phyloP scores from a whole-genome alignment of 345 rosid genomes.

The Acer saccharum region DNA sequence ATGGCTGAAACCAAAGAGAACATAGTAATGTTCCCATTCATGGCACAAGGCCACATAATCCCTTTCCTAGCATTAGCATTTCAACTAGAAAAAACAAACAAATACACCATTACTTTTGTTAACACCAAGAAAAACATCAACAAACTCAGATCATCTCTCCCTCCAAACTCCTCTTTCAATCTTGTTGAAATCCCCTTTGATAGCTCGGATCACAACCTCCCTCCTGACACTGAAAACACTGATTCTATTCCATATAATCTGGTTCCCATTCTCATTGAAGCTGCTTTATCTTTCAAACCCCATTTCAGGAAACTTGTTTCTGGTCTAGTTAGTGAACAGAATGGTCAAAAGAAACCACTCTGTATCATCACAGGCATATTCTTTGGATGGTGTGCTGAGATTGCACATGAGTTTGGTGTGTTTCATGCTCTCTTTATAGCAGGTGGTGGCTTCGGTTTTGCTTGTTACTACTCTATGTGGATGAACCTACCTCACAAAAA shows the following conservation, averaged over 20 bases:
- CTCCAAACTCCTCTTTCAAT: slow-evolving; percentile 34
- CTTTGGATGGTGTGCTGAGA: slow-evolving; percentile 64
- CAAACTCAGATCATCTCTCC: slow-evolving; percentile 37
- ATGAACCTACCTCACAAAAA: slow-evolving; percentile 39
- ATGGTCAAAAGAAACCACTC: slow-evolving; percentile 30
- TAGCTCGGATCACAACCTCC: slow-evolving; percentile 45
- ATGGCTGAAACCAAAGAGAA: slow-evolving; percentile 13
- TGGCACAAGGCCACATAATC: slow-evolving; percentile 52
- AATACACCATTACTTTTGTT: slow-evolving; percentile 33
- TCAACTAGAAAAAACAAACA: slow-evolving; percentile 27
- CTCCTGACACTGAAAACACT: slow-evolving; percentile 45
- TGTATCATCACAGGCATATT: slow-evolving; percentile 56
- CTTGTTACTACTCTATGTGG: slow-evolving; percentile 66
- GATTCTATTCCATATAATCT: slow-evolving; percentile 43
- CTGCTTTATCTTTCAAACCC: slow-evolving; percentile 40
- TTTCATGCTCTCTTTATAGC: slow-evolving; percentile 50
- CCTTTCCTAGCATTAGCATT: slow-evolving; percentile 52
- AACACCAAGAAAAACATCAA: slow-evolving; percentile 43
- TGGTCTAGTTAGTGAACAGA: slow-evolving; percentile 13
- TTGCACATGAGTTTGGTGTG: slow-evolving; percentile 55
- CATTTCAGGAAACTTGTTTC: slow-evolving; percentile 29
- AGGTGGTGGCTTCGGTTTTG: slow-evolving; percentile 44
- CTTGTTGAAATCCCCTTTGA: slow-evolving; percentile 47
- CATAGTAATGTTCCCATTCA: slow-evolving; percentile 43
- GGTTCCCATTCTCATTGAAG: slow-evolving; percentile 34